Base-by-base conservation (phyloP, 2,329 filamentous ascomycete species). In the Acarospora socialis region DNA sequence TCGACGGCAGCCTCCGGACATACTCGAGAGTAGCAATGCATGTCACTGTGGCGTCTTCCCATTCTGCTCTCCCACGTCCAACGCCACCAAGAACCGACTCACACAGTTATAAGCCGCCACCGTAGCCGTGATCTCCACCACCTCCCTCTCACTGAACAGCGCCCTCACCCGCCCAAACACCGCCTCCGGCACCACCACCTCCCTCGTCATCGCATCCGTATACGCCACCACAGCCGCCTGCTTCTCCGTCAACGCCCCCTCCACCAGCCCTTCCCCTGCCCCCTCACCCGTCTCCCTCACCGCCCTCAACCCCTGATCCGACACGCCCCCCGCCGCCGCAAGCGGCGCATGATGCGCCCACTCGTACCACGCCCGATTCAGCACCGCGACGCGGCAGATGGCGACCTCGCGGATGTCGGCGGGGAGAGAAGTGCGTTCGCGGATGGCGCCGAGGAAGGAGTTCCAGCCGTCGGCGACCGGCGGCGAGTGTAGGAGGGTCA, bases 61-160 rank as follows among this genome's bases (percentile, higher is more conserved):
- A 22, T 59, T 58, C 45, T 54, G 57, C 43, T 60, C 57, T 6
- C 55, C 57, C 33, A 59, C 80, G 57, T 92, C 77, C 34, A 92
- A 54, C 9, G 82, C 82, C 13, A 92, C 81, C 43, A 92, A 54
- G 45, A 92, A 86, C 18, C 82, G 68, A 52, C 78, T 84, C 10
- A 92, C 81, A 49, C 80, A 86, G 51, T 92, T 92, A 52, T 92
- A 92, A 33, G 71, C 73, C 8, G 79, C 80, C 34, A 82, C 69
- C 14, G 79, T 86, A 19, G 78, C 72, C 26, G 80, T 86, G 40
- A 90, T 67, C 60, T 92, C 83, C 9, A 92, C 79, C 30, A 87
- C 63, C 56, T 86, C 78, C 47, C 68, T 64, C 39, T 86, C 77
- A 15, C 50, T 65, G 43, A 86, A 83, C 21, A 66, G 47, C 8